A percentile compares a stretch with the other conserved stretches of the same genome.
These are phyloP conservation scores for Clonostachys sp. DNA, from an alignment of 2,329 filamentous ascomycete species.

Conservation along the genomic window DNA sequence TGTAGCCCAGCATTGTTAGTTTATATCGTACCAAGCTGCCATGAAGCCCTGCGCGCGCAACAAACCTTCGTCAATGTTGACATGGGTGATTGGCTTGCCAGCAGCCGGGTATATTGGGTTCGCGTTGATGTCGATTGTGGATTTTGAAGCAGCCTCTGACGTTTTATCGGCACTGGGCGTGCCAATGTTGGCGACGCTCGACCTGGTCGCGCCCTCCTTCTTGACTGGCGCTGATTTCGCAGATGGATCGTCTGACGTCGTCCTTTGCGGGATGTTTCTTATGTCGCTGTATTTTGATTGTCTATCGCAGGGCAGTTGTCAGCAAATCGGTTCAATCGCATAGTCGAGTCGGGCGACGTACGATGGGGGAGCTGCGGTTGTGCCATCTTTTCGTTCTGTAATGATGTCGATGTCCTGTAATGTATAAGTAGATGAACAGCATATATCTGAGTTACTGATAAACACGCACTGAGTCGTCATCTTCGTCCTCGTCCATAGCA, in stretches of 20 bases:
- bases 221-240: conserved; percentile 8
- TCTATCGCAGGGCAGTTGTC: conserved; percentile 21
- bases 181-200: conserved; percentile 20
- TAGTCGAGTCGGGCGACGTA: conserved; percentile 25
- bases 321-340: not conserved
- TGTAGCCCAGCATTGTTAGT: conserved; percentile 10
- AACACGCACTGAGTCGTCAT: conserved; percentile 38
- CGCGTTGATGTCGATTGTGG: conserved; percentile 78
- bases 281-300: conserved; percentile 62
- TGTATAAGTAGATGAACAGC: not conserved
- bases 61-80: conserved; percentile 67
- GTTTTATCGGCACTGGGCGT: conserved; percentile 46
- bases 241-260: conserved; percentile 44
- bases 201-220: conserved; percentile 28
- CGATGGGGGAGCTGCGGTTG: conserved; percentile 54
- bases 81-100: conserved; percentile 75
- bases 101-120: conserved; percentile 74
- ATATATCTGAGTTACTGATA: not conserved
- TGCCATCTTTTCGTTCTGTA: conserved; percentile 61
- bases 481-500: conserved; percentile 56
- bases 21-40: not conserved
- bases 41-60: not conserved
- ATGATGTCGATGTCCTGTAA: conserved; percentile 63
- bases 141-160: conserved; percentile 67
- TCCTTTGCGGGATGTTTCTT: conserved; percentile 58